Evolutionary conservation across 495 filamentous ascomycete genomes (phyloP).

Genomic region (Hypomontagnella submonticulosa): DNA sequence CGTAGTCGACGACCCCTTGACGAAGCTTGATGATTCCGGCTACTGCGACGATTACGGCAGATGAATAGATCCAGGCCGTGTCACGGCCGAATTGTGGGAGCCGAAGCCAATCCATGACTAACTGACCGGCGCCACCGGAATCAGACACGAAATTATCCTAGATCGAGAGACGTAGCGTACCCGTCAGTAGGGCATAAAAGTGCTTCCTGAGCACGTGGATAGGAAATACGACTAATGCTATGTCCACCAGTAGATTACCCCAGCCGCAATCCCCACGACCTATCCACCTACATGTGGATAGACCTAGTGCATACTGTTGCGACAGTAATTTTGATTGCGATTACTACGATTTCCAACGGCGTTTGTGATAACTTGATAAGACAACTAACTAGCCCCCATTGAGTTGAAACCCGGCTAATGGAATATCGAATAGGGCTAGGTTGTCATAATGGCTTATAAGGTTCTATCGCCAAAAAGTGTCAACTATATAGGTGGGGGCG

Average conservation of each 20-base stretch:
- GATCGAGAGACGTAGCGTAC: neutral
- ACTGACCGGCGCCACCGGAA: neutral
- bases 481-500: slow-evolving; percentile 20
- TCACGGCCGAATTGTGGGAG: slow-evolving; percentile 28
- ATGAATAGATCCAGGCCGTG: slow-evolving; percentile 33
- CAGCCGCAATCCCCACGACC: too few species aligned
- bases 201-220: too few species aligned
- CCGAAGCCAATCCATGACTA: slow-evolving; percentile 32
- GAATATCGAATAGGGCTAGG: slow-evolving; percentile 2
- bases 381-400: slow-evolving; percentile 10
- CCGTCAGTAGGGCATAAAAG: too few species aligned
- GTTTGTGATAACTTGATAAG: slow-evolving; percentile 36
- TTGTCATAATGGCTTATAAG: neutral
- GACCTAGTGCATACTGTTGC: too few species aligned
- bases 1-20: slow-evolving; percentile 22
- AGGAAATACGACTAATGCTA: too few species aligned
- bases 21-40: slow-evolving; percentile 32
- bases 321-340: neutral
- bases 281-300: neutral
- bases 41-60: slow-evolving; percentile 27
- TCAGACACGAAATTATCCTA: slow-evolving; percentile 1
- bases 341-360: neutral
- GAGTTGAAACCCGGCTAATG: slow-evolving; percentile 7
- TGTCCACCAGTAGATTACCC: too few species aligned
- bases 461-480: neutral